Conservation (phyloP, 176 grass and related monocot genomes). For the bread wheat (Triticum aestivum) region DNA sequence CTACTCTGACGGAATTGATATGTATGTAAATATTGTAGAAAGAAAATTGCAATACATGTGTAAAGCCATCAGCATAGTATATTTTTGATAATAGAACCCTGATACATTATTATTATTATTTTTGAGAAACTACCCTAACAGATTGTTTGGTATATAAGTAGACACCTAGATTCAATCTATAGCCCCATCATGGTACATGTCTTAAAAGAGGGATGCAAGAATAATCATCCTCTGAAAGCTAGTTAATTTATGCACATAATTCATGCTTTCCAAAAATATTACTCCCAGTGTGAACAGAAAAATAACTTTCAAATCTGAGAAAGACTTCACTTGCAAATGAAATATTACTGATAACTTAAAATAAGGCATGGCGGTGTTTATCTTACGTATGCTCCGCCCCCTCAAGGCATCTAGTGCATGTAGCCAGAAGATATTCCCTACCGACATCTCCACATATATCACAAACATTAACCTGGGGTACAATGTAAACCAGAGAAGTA, state of each 20-base stretch:
- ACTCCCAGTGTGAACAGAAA: slow-evolving; percentile 23
- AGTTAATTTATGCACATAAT: neutral
- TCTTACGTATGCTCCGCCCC: slow-evolving; percentile 96
- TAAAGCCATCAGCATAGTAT: neutral
- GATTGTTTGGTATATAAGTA: neutral
- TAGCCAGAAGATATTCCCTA: slow-evolving; percentile 83
- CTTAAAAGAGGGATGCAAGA: neutral
- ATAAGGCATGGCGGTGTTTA: slow-evolving; percentile 16
- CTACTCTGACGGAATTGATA: slow-evolving; percentile 18
- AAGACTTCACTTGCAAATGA: neutral
- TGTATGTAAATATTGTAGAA: neutral
- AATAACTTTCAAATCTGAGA: slow-evolving; percentile 11
- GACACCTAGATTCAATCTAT: neutral
- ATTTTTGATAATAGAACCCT: neutral
- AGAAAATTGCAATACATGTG: neutral
- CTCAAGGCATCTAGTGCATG: slow-evolving; percentile 91
- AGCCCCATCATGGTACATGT: neutral
- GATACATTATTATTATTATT: slow-evolving; percentile 12
- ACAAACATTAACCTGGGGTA: slow-evolving; percentile 84
- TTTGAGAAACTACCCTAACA: neutral
- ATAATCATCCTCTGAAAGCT: neutral
- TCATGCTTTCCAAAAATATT: neutral
- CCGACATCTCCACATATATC: slow-evolving; percentile 99
- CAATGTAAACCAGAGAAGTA: slow-evolving; percentile 24
- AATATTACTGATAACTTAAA: slow-evolving; percentile 2